phyloP scores from a whole-genome alignment of 257 asterid genomes.

The Fraxinus cuspidata region DNA sequence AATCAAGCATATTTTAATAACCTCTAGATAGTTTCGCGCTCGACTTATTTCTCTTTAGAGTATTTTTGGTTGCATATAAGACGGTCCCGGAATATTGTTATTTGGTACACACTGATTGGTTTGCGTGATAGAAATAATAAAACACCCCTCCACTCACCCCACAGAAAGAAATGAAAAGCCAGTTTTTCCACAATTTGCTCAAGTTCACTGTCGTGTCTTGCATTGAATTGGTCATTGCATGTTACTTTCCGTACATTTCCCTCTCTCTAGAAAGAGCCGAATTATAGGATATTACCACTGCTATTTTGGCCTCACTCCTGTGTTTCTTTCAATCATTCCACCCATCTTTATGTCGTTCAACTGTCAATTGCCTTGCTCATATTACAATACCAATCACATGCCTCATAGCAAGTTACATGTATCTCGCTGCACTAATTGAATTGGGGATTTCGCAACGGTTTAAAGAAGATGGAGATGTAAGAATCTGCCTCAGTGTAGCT shows the following conservation, averaged over 20 bases:
- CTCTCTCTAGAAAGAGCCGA: constrained; percentile 10
- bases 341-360: neutral
- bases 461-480: neutral
- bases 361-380: neutral
- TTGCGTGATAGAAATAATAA: neutral
- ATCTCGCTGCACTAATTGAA: neutral
- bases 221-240: neutral
- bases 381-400: neutral
- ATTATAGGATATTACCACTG: neutral
- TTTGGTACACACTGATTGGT: neutral
- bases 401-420: neutral
- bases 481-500: neutral
- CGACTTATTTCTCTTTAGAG: neutral
- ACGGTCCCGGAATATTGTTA: too few relatives aligned
- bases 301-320: constrained; percentile 8
- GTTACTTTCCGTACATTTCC: constrained; percentile 2
- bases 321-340: neutral
- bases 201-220: neutral
- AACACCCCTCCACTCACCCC: neutral
- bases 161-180: neutral
- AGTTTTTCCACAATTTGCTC: neutral
- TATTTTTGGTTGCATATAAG: too few relatives aligned
- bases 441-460: neutral
- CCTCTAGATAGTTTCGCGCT: neutral
- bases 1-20: neutral